phyloP scores from a whole-genome alignment of 164 flowering plant genomes.

The Taxillus chinensis region DNA sequence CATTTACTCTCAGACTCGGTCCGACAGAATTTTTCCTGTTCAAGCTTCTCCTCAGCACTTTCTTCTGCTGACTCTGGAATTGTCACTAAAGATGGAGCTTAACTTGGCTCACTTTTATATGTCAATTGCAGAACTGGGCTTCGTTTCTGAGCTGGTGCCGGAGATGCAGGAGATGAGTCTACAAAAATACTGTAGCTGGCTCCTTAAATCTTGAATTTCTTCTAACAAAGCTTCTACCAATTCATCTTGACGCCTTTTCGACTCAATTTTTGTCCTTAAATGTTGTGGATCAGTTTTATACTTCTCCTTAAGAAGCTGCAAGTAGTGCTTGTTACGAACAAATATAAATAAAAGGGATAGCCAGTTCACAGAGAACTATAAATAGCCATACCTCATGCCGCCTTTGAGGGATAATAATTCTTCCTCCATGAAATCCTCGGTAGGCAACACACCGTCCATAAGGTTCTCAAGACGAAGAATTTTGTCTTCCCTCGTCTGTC shows the following conservation, averaged over 20 bases:
- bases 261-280: constrained; percentile 52
- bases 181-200: constrained; percentile 69
- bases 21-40: constrained; percentile 70
- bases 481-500: constrained; percentile 85
- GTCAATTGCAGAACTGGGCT: constrained; percentile 50
- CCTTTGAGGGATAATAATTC: constrained; percentile 58
- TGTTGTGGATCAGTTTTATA: constrained; percentile 88
- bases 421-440: constrained; percentile 82
- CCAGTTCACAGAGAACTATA: not conserved
- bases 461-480: constrained; percentile 86
- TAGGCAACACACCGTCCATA: constrained; percentile 86
- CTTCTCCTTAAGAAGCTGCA: constrained; percentile 74
- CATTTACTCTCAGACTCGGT: constrained; percentile 79
- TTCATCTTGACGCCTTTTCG: constrained; percentile 72
- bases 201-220: constrained; percentile 79
- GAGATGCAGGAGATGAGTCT: constrained; percentile 45
- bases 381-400: constrained; percentile 62
- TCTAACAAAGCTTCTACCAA: constrained; percentile 80
- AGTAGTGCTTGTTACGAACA: not conserved
- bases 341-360: not conserved
- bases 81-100: constrained; percentile 27
- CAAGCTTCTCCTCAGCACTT: constrained; percentile 46
- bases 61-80: constrained; percentile 43
- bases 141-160: constrained; percentile 29
- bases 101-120: constrained; percentile 41